A percentile compares a stretch with the other conserved stretches of the same genome.
These are phyloP conservation scores for Pilatotrama ljubarskyi DNA, from an alignment of 768 basidiomycete genomes.

Conservation along the genomic window DNA sequence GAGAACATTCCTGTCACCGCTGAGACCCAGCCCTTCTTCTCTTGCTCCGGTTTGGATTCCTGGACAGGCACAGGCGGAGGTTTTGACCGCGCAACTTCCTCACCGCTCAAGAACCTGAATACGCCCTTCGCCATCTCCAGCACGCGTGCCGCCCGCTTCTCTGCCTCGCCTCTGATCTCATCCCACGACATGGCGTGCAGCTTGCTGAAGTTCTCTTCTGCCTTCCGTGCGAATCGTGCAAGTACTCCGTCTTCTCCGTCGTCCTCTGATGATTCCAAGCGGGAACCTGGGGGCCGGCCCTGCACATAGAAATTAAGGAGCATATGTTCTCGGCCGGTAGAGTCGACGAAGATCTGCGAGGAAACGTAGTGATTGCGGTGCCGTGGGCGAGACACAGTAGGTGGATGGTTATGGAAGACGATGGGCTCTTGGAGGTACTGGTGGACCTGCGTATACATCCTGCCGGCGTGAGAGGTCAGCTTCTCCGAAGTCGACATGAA, in stretches of 20 bases:
- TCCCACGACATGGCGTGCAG: conserved; percentile 58
- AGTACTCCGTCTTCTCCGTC: conserved; percentile 44
- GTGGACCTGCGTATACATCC: conserved; percentile 48
- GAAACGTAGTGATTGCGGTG: conserved; percentile 82
- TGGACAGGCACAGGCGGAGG: conserved; percentile 30
- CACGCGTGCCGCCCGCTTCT: conserved; percentile 40
- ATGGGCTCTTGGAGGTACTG: conserved; percentile 69
- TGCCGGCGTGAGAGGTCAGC: not conserved
- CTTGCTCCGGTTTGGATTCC: conserved; percentile 36
- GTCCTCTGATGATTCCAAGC: conserved; percentile 6
- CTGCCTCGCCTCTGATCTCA: conserved; percentile 49
- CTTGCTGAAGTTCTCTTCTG: conserved; percentile 37
- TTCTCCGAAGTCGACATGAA: not conserved
- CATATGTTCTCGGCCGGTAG: conserved; percentile 78
- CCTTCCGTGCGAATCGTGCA: conserved; percentile 45
- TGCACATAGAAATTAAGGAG: conserved; percentile 81
- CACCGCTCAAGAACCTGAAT: conserved; percentile 76
- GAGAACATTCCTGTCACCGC: conserved; percentile 69
- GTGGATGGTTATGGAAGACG: conserved; percentile 80
- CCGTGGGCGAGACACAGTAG: conserved; percentile 70
- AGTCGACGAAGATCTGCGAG: conserved; percentile 74
- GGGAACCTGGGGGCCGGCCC: conserved; percentile 49
- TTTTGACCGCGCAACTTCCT: conserved; percentile 42
- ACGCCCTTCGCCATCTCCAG: conserved; percentile 53
- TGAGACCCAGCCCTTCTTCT: conserved; percentile 43